Evolutionary conservation across 371 early-diverging fungal species (phyloP).

Genomic region (Apophysomyces sp.): DNA sequence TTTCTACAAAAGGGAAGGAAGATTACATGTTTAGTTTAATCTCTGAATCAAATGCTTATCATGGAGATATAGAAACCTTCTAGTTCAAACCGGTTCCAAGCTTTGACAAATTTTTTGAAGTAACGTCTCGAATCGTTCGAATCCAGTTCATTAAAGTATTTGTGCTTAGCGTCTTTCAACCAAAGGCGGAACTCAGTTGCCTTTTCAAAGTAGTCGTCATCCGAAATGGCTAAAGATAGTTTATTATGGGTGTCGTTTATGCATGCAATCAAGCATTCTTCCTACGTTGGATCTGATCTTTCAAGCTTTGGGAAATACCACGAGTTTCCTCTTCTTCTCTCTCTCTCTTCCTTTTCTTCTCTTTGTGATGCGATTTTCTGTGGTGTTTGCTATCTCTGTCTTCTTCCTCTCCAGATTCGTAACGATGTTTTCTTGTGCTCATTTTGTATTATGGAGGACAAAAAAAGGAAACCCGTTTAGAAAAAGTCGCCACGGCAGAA

Average conservation of each 20-base stretch:
- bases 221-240: conserved; percentile 44
- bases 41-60: background rate
- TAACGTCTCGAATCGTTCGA: conserved; percentile 68
- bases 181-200: conserved; percentile 81
- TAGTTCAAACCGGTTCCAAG: conserved; percentile 71
- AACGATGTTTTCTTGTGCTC: conserved; percentile 9
- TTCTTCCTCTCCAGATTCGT: conserved; percentile 11
- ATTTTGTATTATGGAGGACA: no score
- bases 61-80: conserved; percentile 35
- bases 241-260: background rate
- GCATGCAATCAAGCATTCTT: background rate
- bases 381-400: conserved; percentile 2
- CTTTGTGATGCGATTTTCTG: conserved; percentile 14
- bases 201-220: conserved; percentile 77
- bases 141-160: conserved; percentile 73
- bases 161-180: conserved; percentile 72
- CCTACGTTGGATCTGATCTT: conserved; percentile 7
- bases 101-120: conserved; percentile 77
- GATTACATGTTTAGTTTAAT: background rate
- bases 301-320: background rate
- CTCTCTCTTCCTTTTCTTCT: background rate
- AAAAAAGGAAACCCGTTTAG: no score
- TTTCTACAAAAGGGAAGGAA: conserved; percentile 44
- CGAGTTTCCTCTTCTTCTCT: background rate
- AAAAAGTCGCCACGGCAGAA: no score